These are phyloP conservation scores for Nicotiana paniculata DNA, from an alignment of 257 asterid genomes.

Conservation along the genomic window DNA sequence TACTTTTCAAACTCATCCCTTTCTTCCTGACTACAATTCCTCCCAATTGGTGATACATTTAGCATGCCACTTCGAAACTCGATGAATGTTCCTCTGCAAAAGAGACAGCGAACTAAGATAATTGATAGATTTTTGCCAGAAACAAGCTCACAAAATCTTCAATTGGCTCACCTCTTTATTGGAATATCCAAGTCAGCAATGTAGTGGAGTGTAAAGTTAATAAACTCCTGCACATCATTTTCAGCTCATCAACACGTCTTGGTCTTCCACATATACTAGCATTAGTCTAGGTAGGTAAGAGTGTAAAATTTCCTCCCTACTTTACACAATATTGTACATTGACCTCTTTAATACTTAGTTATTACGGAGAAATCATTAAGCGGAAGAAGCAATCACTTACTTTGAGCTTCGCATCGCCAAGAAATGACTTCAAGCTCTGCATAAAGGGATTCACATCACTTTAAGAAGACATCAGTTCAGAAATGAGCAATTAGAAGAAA, in stretches of 20 bases:
- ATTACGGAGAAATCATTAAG: neutral
- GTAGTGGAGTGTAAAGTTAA: constrained; percentile 84
- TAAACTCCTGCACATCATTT: constrained; percentile 64
- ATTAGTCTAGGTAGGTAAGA: neutral
- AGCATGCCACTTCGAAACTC: constrained; percentile 97
- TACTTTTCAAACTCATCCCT: constrained; percentile 87
- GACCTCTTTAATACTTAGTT: no score
- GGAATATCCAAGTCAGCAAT: constrained; percentile 96
- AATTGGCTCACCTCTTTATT: constrained; percentile 60
- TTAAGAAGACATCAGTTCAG: neutral
- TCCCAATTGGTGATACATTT: constrained; percentile 91
- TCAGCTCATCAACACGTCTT: neutral
- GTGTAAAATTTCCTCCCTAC: neutral
- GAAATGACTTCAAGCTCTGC: constrained; percentile 81
- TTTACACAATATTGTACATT: neutral
- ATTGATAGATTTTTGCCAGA: neutral
- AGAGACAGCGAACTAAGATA: constrained; percentile 5
- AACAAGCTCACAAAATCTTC: neutral
- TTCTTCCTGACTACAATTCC: constrained; percentile 98
- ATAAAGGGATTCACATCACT: constrained; percentile 11
- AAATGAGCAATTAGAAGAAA: neutral
- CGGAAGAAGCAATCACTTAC: constrained; percentile 26
- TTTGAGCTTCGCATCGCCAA: constrained; percentile 88
- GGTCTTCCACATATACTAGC: neutral
- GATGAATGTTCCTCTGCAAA: constrained; percentile 73